Base-by-base conservation (phyloP, 169 alveolate genomes). In the Cryptosporidium felis region DNA sequence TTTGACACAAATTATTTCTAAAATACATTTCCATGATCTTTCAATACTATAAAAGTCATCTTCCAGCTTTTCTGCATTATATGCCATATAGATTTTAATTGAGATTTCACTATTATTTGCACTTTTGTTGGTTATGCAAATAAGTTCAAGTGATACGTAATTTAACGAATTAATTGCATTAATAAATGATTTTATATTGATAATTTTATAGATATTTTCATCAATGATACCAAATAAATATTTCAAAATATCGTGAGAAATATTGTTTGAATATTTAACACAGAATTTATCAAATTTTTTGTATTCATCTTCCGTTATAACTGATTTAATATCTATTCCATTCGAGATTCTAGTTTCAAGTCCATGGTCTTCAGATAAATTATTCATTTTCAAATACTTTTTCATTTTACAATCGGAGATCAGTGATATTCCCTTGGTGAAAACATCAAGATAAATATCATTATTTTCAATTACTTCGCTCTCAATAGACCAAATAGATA, bases 21-120 rank as follows among this genome's bases (percentile, higher is more conserved):
- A 10, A 28, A 65, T 12, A 23, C 53, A 34, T 65, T 44, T 65
- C 81, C 81, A 65, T 30, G 61, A 45, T 60, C 18, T 60, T 60
- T 60, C 28, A 3, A 40, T 34, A 18, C 18, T 12, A 60, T 60
- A 60, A 46, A 14, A 46, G 16, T 16, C 30, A 9, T 47, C 63
- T 14, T 44, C 23, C 4, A 34, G 18, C 9, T 45, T 21, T 65
- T 65, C 81, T 28, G 40, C 12, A 30, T 23, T 32, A 26, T 65
- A 65, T 44, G 45, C 38, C 3, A 44, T 46, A 21, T 30, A 23
- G 16, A 62, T 5, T n/a, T 36, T 9, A 30, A 46, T 41, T 10
- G 60, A 28, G 26, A 42, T 36, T 23, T 62, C 30, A 65, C 32
- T 10, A 16, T 65, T 9, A 14, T 28, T 65, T 1, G 49, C 26